Evolutionary conservation across 805 yeast species (phyloP), one percentile per base, ranked within the genome.

Genomic region (Nakazawaea holstii): DNA sequence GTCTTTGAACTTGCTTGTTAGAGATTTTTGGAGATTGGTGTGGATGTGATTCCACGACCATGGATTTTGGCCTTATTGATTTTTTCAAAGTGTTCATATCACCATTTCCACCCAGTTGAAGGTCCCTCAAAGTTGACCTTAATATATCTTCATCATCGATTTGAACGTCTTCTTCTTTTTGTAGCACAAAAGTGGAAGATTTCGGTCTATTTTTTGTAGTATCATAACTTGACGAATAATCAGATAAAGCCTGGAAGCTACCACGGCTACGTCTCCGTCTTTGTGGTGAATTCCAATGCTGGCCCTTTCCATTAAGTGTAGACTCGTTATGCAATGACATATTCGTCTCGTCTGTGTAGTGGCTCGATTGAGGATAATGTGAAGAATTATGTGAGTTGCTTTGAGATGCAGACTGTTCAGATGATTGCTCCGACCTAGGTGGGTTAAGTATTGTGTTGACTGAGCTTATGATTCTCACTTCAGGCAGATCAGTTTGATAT

Each of bases 121-220:
- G 55, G 43, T 70, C 72, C 49, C 74, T 77, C 45, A 79, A 59
- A 1, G 82, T 82, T 2, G 79, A 77, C 31, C 78, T 72, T 39
- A 80, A 59, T 8, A 83, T 83, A 54, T 79, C 82, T n/a, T 50
- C 50, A 8, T 49, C 52, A 8, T 37, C 39, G 7, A 28, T 30
- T 6, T 29, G 10, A 8, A 37, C 30, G 5, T 43, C 41, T 8
- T 43, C 46, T 6, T 36, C 30, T 27, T 28, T 33, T 7, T 7
- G 42, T 28, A 26, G 24, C 7, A 15, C n/a, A 20, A 38, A 38
- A 13, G 14, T 39, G 8, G 27, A 8, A 17, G 35, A 15, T 26
- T 30, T 29, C 15, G 42, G 30, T 29, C 27, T 28, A 7, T 27
- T 17, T 6, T 8, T 9, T 26, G 20, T 7, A 9, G 41, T 20